Percentiles rank a stretch among this genome's conserved stretches.
Conservation (phyloP, 768 basidiomycete genomes). For the Mycena kentingensis region DNA sequence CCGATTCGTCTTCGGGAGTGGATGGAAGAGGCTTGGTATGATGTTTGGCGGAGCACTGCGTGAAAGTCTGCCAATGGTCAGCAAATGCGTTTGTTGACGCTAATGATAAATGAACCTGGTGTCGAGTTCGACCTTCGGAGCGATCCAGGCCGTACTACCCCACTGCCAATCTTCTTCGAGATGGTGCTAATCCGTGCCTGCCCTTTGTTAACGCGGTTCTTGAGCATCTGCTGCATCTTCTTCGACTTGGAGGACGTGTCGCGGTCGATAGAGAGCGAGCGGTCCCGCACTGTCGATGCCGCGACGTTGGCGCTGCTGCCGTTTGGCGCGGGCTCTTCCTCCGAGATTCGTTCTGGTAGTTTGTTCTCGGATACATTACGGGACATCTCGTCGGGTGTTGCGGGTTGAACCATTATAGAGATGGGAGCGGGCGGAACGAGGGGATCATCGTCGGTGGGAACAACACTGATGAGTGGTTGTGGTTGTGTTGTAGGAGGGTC, state of each 20-base stretch:
- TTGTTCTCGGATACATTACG: constrained; percentile 16
- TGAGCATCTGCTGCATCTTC: constrained; percentile 76
- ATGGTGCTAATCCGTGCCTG: constrained; percentile 74
- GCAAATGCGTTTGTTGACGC: neutral
- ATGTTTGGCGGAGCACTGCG: constrained; percentile 56
- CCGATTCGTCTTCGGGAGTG: constrained; percentile 71
- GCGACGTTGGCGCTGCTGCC: constrained; percentile 10
- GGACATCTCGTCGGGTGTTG: constrained; percentile 49
- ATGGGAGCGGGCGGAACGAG: constrained; percentile 32
- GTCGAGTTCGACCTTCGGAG: constrained; percentile 66
- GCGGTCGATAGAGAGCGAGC: constrained; percentile 43
- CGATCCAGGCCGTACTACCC: constrained; percentile 57
- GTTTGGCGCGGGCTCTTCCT: constrained; percentile 17
- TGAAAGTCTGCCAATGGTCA: constrained; percentile 60
- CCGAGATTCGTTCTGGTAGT: constrained; percentile 7
- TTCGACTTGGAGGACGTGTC: constrained; percentile 61
- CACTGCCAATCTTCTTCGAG: constrained; percentile 74
- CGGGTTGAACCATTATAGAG: constrained; percentile 64
- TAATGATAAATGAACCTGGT: constrained; percentile 51
- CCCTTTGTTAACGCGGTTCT: constrained; percentile 71
- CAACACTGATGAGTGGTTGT: neutral
- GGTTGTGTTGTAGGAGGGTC: neutral
- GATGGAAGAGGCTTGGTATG: constrained; percentile 79
- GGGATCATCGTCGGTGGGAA: constrained; percentile 12
- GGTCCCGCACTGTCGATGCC: constrained; percentile 25